Evolutionary conservation across 2,329 filamentous ascomycete genomes (phyloP).

Genomic region (Aspergillus flavus): DNA sequence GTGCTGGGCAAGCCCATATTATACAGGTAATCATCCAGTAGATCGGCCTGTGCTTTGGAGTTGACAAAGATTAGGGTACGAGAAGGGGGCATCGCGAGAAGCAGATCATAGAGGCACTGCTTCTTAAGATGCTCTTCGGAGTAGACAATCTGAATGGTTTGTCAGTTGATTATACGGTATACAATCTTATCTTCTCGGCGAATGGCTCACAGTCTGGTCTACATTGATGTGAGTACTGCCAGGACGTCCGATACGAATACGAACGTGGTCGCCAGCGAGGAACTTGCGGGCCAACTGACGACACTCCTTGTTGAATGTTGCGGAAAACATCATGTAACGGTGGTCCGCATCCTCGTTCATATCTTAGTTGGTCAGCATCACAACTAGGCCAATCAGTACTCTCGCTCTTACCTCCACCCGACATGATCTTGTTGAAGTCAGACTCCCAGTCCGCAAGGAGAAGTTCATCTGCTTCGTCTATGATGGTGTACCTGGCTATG

Average conservation of each 20-base stretch:
- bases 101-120: conserved; percentile 69
- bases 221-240: conserved; percentile 85
- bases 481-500: conserved; percentile 61
- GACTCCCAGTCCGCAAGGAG: conserved; percentile 76
- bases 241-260: conserved; percentile 82
- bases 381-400: conserved; percentile 1
- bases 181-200: background rate
- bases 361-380: conserved; percentile 48
- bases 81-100: conserved; percentile 69
- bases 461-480: conserved; percentile 96
- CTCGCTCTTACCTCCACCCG: conserved; percentile 70
- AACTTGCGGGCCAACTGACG: conserved; percentile 77
- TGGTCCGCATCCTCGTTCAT: conserved; percentile 74
- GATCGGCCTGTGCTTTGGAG: conserved; percentile 74
- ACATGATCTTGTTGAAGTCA: conserved; percentile 74
- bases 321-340: conserved; percentile 82
- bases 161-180: background rate
- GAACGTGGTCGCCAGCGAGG: conserved; percentile 72
- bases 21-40: conserved; percentile 84
- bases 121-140: conserved; percentile 70
- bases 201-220: conserved; percentile 60
- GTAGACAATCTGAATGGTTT: conserved; percentile 57
- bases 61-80: conserved; percentile 93
- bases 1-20: conserved; percentile 78
- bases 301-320: conserved; percentile 83